Base-by-base conservation (phyloP, 2,329 filamentous ascomycete species). In the Fusarium albidum region DNA sequence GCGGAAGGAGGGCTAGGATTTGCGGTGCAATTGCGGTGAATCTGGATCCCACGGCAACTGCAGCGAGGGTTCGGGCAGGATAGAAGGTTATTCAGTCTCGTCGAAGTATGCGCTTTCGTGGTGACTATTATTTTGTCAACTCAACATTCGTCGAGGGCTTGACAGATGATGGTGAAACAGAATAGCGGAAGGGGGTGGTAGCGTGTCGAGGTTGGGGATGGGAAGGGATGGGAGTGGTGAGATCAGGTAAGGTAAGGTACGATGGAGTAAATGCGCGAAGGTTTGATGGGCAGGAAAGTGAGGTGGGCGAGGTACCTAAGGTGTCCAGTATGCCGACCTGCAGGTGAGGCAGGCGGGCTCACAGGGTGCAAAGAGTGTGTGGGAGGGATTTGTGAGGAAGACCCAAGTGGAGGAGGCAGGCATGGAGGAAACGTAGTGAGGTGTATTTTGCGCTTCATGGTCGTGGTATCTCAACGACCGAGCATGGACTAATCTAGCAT, bases 1-100 rank as follows among this genome's bases (percentile, higher is more conserved):
- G 49, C 44, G 18, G 43, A 49, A 27, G n/a, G 35, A 41, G 21
- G 39, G 42, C 34, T 42, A 46, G 37, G 41, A 52, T 59, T 58
- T 59, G 55, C 56, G 55, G 50, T 55, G 57, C 57, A 57, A 54
- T 46, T 54, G 44, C 53, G 44, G 53, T 54, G 53, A 40, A 55
- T 58, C 42, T 39, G 34, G 48, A 49, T 33, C 33, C 57, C 48
- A 55, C 56, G 48, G 47, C 44, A 40, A 50, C 45, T 28, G 48
- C n/a, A 49, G 50, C 42, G 49, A 46, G 33, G 43, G 35, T 4
- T 55, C 49, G 55, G 21, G 21, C 48, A 37, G 38, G 44, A 54
- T 44, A 41, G 17, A 39, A 42, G 53, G 37, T 38, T 34, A 51
- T 53, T 47, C 26, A 38, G 47, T 37, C 41, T 52, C 28, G 55